Evolutionary conservation across 441 rosid species (phyloP), one percentile per base, ranked within the genome.

Genomic region (Eugenia klotzschiana): DNA sequence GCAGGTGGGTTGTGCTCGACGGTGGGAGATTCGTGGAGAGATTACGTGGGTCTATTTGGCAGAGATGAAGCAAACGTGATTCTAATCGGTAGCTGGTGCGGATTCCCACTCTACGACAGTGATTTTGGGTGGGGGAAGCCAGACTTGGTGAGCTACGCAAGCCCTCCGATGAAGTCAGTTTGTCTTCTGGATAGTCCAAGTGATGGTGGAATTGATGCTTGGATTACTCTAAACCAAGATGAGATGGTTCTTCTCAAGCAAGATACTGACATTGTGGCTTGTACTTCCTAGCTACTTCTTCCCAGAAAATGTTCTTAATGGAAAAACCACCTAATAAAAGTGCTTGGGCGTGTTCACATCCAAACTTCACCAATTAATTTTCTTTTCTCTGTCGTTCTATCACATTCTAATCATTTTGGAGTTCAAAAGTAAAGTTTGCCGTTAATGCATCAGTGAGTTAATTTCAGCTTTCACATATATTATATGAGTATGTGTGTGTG

Each of bases 101-200:
- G 74, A 33, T 79, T 84, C 77, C 84, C 86, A 1, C 29, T 58
- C 9, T 86, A 86, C 9, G 85, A 79, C 50, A 40, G 15, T 9
- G 88, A 88, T 37, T 88, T 83, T 16, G 85, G 90, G 7, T 85
- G 88, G 88, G 87, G 84, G 27, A 79, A 58, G 23, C 90, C 90
- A 12, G 77, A 22, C 20, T 69, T 79, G 83, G 82, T 72, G 20
- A 81, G 80, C 60, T 27, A 23, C 27, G 7, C 40, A 6, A 58
- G 79, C 18, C 16, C 87, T 15, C 84, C 84, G 22, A 40, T 84
- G 43, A 80, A 81, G 22, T 41, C 83, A 20, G 80, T 84, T 55
- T 26, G 60, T 29, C 72, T 88, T 29, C 49, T 83, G 83, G 91
- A 91, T 27, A 51, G 84, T 23, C 81, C 80, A 49, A 69, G 22